A percentile compares a stretch with the other conserved stretches of the same genome.
Conservation (phyloP, 371 early-diverging fungal species). For the Neoconidiobolus thromboides region DNA sequence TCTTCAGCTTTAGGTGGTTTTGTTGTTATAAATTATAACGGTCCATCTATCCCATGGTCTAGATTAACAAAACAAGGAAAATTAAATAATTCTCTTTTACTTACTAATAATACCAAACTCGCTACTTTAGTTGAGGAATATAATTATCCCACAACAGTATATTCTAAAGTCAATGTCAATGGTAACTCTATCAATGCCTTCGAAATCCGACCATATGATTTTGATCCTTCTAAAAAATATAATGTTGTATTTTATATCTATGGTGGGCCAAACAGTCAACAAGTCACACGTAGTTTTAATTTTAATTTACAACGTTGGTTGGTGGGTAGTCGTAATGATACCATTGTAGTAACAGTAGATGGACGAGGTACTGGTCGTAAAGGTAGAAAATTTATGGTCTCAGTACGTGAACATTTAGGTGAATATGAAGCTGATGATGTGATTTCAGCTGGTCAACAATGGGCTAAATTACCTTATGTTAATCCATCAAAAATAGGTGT, state of each 20-base stretch:
- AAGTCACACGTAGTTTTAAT: slow-evolving; percentile 44
- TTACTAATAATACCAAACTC: slow-evolving; percentile 12
- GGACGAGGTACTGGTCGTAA: slow-evolving; percentile 25
- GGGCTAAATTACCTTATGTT: slow-evolving; percentile 46
- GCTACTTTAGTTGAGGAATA: slow-evolving; percentile 15
- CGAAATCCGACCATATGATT: slow-evolving; percentile 64
- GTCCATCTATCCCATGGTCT: slow-evolving; percentile 56
- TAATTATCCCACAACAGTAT: slow-evolving; percentile 21
- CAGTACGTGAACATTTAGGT: slow-evolving; percentile 64
- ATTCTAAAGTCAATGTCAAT: neutral
- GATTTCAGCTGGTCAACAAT: slow-evolving; percentile 58
- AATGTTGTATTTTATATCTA: slow-evolving; percentile 82
- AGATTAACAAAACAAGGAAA: slow-evolving; percentile 11
- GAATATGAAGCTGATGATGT: slow-evolving; percentile 67
- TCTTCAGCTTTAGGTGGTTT: slow-evolving; percentile 60
- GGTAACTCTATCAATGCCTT: slow-evolving; percentile 41
- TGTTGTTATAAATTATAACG: slow-evolving; percentile 54
- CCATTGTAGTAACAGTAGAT: slow-evolving; percentile 18
- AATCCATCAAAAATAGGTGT: slow-evolving; percentile 62
- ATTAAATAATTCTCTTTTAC: neutral
- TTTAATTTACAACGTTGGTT: slow-evolving; percentile 15
- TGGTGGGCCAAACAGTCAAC: slow-evolving; percentile 84
- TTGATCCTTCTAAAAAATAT: slow-evolving; percentile 45
- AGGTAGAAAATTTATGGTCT: slow-evolving; percentile 59
- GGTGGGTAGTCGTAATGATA: slow-evolving; percentile 11